phyloP scores from a whole-genome alignment of 805 yeast genomes.

The Sugiyamaella valdiviana region DNA sequence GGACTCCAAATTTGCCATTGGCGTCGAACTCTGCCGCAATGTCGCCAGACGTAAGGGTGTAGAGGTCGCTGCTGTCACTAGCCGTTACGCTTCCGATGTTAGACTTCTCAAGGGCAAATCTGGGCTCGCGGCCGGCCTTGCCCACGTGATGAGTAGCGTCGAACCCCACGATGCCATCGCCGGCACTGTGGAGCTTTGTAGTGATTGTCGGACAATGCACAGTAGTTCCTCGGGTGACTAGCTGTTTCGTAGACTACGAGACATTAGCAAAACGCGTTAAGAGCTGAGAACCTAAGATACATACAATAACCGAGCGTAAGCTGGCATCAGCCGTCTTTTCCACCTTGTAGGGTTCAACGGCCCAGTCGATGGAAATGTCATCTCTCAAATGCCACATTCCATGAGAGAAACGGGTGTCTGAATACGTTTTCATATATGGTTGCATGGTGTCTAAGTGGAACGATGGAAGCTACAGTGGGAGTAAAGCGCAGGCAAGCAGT shows the following conservation, averaged over 20 bases:
- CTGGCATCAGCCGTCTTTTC: constrained; percentile 22
- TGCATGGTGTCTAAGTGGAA: no score
- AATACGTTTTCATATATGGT: constrained; percentile 1
- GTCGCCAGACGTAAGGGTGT: neutral
- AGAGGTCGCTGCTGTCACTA: neutral
- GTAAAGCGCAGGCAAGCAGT: no score
- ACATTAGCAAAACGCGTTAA: no score
- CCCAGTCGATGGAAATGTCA: constrained; percentile 34
- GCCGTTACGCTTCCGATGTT: neutral
- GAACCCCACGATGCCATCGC: constrained; percentile 31
- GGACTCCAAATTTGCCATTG: neutral
- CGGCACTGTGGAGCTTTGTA: constrained; percentile 30
- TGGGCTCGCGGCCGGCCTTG: constrained; percentile 26
- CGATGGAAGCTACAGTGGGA: no score
- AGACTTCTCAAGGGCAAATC: constrained; percentile 20
- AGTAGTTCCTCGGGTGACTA: constrained; percentile 69
- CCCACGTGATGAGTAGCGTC: constrained; percentile 32
- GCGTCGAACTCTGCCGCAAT: neutral
- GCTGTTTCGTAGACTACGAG: constrained; percentile 21
- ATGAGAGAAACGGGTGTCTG: constrained; percentile 29
- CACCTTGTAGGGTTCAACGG: constrained; percentile 26
- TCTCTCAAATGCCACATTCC: constrained; percentile 34
- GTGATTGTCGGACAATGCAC: constrained; percentile 48
- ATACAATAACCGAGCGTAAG: constrained; percentile 18
- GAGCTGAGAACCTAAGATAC: neutral